Conservation (phyloP, 108 stramenopile genomes). For the Nannochloropsis gaditana region DNA sequence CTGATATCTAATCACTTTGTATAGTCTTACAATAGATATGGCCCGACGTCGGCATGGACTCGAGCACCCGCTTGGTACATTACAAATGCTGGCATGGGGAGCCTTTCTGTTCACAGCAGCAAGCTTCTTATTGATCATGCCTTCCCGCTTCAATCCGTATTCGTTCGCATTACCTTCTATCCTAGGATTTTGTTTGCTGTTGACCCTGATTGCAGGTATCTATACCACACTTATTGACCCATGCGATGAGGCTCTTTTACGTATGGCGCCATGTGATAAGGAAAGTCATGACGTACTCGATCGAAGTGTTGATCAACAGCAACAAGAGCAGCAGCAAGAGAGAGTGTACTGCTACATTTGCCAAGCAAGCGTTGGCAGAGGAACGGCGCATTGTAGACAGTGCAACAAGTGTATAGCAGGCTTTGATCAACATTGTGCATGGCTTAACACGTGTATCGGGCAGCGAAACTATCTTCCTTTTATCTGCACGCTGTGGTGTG, state of each 20-base stretch:
- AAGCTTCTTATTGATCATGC: not conserved
- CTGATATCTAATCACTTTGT: too few species aligned
- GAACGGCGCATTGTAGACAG: not conserved
- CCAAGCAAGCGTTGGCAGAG: not conserved
- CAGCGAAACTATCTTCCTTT: not conserved
- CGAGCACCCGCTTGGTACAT: not conserved
- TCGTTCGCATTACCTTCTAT: not conserved
- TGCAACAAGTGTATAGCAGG: conserved; percentile 80
- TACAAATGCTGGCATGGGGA: not conserved
- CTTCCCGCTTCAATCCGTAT: not conserved
- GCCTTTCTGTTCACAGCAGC: not conserved
- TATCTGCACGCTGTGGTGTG: not conserved
- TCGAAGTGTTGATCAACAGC: not conserved
- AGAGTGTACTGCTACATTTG: not conserved
- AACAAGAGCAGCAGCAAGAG: not conserved
- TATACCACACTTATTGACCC: not conserved
- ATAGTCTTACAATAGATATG: not conserved
- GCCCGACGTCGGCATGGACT: not conserved
- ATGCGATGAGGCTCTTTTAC: not conserved
- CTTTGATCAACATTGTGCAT: conserved; percentile 91
- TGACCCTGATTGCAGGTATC: not conserved
- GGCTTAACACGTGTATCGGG: conserved; percentile 84
- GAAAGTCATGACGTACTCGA: too few species aligned
- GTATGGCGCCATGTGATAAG: not conserved
- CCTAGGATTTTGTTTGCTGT: not conserved